These are phyloP conservation scores for Lichtheimia ramosa DNA, from an alignment of 371 early-diverging fungal genomes.

Conservation along the genomic window DNA sequence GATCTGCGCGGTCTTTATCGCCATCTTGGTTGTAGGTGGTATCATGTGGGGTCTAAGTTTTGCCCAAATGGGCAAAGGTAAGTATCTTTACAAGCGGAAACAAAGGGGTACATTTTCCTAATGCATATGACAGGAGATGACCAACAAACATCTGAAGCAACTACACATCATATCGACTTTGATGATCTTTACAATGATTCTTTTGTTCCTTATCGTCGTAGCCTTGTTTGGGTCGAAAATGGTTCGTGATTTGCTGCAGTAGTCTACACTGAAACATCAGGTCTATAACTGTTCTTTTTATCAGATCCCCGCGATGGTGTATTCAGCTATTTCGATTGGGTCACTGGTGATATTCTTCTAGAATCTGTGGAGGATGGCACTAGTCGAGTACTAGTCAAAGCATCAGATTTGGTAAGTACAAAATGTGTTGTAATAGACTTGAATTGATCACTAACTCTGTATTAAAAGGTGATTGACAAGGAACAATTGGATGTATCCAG, in stretches of 20 bases:
- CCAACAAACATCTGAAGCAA: neutral
- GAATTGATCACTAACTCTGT: neutral
- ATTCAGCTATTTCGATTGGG: constrained; percentile 43
- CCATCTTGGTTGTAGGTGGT: constrained; percentile 15
- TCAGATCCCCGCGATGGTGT: constrained; percentile 49
- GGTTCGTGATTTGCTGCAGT: constrained; percentile 14
- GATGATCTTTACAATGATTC: constrained; percentile 56
- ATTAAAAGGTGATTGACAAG: constrained; percentile 16
- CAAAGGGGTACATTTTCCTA: too few relatives aligned
- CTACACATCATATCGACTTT: constrained; percentile 37
- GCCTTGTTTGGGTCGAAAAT: constrained; percentile 53
- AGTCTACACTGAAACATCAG: neutral
- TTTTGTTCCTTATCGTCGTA: constrained; percentile 38
- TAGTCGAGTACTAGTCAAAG: constrained; percentile 28
- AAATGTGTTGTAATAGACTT: neutral
- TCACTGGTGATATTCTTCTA: constrained; percentile 45
- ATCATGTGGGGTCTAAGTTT: constrained; percentile 20
- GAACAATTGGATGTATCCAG: constrained; percentile 29
- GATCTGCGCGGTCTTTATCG: constrained; percentile 16
- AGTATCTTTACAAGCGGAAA: neutral
- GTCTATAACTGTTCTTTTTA: neutral
- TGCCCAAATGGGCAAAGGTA: constrained; percentile 17
- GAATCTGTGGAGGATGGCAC: constrained; percentile 32
- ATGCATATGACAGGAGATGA: too few relatives aligned
- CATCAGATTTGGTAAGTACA: constrained; percentile 26